Evolutionary conservation across 1,284 basidiomycete species (phyloP), one percentile per base, ranked within the genome.

Genomic region (Vanrija pseudolonga): DNA sequence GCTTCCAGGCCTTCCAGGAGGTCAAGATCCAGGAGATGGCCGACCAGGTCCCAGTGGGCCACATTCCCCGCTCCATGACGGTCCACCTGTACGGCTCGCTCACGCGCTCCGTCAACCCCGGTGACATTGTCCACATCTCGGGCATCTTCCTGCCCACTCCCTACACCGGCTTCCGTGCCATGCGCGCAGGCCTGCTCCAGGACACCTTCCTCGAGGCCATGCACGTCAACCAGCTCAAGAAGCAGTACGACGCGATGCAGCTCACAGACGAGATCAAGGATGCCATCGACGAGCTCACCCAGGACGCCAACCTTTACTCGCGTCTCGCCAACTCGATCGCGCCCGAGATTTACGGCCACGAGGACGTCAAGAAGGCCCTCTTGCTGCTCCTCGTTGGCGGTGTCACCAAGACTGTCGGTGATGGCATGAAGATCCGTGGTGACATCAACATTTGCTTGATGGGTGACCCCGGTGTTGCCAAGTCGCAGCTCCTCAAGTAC

Each of bases 391-490:
- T 99, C 11, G 90, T 99, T 22, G 96, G 96, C 20, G 96, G 96
- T 45, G 94, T 95, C 1, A 94, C 89, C 51, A 98, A 98, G 78
- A 81, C 83, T 18, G 90, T 95, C 72, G 90, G 89, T 7, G 96
- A 99, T 71, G 96, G 96, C 5, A 93, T 99, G 91, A 97, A 91
- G 78, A 98, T 99, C 66, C 84, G 96, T 70, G 96, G 96, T 23
- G 96, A 98, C 76, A 82, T 99, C 77, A 98, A 99, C 68, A 82
- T 99, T 22, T 98, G 96, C 76, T 78, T 99, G 46, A 98, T 99
- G 96, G 96, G 96, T 67, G 96, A 99, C 77, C 96, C 96, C 47
- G 96, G 96, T 86, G 95, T 98, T 59, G 96, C 96, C 65, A 99
- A 99, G 77, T 97, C 93, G 24, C 96, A 98, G 74, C 73, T 98